Base-by-base conservation (phyloP, 2,329 filamentous ascomycete genomes). In the Kalaharituber pfeilii region DNA sequence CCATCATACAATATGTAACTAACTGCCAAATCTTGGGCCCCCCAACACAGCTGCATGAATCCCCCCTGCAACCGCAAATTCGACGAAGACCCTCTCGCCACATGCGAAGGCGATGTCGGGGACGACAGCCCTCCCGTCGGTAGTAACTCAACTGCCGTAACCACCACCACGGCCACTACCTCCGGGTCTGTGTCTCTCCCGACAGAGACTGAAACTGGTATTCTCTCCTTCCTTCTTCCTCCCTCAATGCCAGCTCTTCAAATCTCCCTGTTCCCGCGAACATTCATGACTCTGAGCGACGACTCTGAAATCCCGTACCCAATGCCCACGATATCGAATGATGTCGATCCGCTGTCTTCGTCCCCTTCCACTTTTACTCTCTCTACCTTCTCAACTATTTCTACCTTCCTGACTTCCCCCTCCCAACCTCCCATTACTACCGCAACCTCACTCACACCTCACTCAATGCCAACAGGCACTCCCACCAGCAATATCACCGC, bases 361-460 rank as follows among this genome's bases (percentile, higher is more conserved):
- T n/a, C n/a, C n/a, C n/a, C n/a, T n/a, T n/a, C n/a, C n/a, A n/a
- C n/a, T n/a, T n/a, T n/a, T n/a, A n/a, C n/a, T n/a, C n/a, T n/a
- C n/a, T 39, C 33, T 39, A 39, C 4, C 15, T 39, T 18, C 7
- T 3, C 33, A 39, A 39, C 15, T 8, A 18, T n/a, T 13, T 39
- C 15, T 39, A 13, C 5, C 33, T 39, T 39, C 33, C 33, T 39
- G 4, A 4, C 3, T 6, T 9, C 4, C 20, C 15, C 33, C 33
- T 39, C 4, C 20, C 20, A 39, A 13, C 33, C 4, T 15, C 5
- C 33, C 33, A 15, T 3, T 39, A 79, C 79, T 49, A 83, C 81
- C 29, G 81, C 83, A n/a, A n/a, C n/a, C n/a, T n/a, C n/a, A n/a
- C n/a, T n/a, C n/a, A n/a, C n/a, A n/a, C n/a, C n/a, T n/a, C n/a